These are phyloP conservation scores for Solanum ahanhuiri DNA, from an alignment of 257 asterid genomes.

Conservation along the genomic window DNA sequence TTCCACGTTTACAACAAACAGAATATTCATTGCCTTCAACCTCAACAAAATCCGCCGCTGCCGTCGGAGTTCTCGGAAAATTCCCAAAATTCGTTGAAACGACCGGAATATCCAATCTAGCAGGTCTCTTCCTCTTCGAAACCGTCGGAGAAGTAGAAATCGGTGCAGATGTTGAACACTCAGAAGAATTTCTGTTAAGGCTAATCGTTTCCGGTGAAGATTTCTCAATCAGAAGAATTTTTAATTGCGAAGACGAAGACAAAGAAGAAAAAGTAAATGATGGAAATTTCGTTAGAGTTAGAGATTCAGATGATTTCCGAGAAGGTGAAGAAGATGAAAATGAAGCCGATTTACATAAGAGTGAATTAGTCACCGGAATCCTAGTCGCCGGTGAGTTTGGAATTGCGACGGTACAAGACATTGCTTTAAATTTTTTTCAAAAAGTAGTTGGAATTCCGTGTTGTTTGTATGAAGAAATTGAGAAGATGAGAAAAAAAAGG, in stretches of 20 bases:
- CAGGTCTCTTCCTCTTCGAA: conserved; percentile 32
- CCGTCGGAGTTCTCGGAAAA: conserved; percentile 6
- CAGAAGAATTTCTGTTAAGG: conserved; percentile 25
- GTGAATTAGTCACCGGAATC: conserved; percentile 4
- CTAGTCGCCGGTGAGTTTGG: conserved; percentile 42
- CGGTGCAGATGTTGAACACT: conserved; percentile 17
- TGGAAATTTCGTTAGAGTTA: neutral
- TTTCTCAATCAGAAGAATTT: conserved; percentile 37
- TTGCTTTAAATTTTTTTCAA: neutral
- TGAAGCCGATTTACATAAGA: conserved; percentile 17
- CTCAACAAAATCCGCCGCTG: conserved; percentile 31
- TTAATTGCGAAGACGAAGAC: conserved; percentile 36
- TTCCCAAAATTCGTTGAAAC: conserved; percentile 10
- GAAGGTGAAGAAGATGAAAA: conserved; percentile 6
- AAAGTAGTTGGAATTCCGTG: conserved; percentile 13
- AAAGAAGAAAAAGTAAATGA: conserved; percentile 20
- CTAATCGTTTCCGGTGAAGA: conserved; percentile 26
- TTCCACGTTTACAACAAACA: conserved; percentile 78
- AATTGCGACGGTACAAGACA: conserved; percentile 43
- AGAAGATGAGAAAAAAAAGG: neutral
- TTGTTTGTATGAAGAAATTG: neutral
- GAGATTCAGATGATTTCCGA: conserved; percentile 10
- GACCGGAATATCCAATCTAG: conserved; percentile 28
- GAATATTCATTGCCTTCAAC: conserved; percentile 62
- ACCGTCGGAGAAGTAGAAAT: conserved; percentile 9